Evolutionary conservation across 2,329 filamentous ascomycete species (phyloP), one percentile per base, ranked within the genome.

Genomic region (Colletotrichum cereale): DNA sequence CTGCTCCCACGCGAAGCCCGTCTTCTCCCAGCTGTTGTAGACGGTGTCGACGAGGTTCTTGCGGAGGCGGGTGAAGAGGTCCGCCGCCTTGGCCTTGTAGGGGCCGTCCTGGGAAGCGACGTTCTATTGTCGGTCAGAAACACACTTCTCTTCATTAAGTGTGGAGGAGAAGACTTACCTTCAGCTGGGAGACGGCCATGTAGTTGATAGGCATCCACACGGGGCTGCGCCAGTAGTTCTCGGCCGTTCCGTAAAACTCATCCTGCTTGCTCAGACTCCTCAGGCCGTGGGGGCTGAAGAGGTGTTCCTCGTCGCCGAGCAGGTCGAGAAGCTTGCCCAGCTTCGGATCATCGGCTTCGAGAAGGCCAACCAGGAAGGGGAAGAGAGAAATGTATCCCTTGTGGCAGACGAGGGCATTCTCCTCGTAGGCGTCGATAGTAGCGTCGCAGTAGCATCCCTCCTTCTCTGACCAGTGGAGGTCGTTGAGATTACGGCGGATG

Each of bases 121-220:
- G 74, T 90, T 88, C 91, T 92, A 74, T 52, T n/a, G 6, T 8
- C 60, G 34, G 62, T 71, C 21, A 64, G 36, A 34, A 26, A 34
- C 42, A 16, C 29, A 16, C 29, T 12, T 44, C 1, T 36, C 7
- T 8, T 2, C 18, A 38, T 10, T n/a, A 2, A 7, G 26, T 16
- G 29, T 31, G 34, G 40, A 40, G 42, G 44, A 42, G 21, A 26
- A 24, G 34, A 87, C 92, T 85, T 86, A 95, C 93, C 75, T 91
- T 86, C 38, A 98, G 89, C 78, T 93, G 91, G 75, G 91, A 89
- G 63, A 98, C 84, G 62, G 93, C 91, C 76, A 98, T 85, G 81
- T 97, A 98, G 83, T 98, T 98, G 75, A 98, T 95, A 79, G 96
- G 96, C 78, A 98, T 93, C 96, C 96, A 98, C 31, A 98, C 88